Evolutionary conservation across 2,329 filamentous ascomycete genomes (phyloP).

Genomic region (Talaromyces sp.): DNA sequence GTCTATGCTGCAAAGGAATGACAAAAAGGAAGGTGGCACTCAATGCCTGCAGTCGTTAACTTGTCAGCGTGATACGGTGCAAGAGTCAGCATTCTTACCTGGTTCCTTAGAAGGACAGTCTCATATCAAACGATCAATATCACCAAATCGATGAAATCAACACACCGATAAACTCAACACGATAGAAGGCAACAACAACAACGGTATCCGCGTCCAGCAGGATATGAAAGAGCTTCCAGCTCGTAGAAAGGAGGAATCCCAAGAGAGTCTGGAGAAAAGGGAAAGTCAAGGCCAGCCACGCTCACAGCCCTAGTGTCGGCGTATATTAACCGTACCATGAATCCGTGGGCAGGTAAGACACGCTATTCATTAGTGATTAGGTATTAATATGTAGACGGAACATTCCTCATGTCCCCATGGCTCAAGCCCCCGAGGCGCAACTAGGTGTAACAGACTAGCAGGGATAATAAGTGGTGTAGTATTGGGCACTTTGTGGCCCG

Average conservation of each 20-base stretch:
- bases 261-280: slow-evolving; percentile 2
- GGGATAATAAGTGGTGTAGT: neutral
- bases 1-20: slow-evolving; percentile 15
- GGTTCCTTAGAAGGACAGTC: neutral
- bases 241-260: slow-evolving; percentile 13
- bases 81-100: slow-evolving; percentile 10
- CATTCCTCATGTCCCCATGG: slow-evolving; percentile 1
- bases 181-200: neutral
- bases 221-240: slow-evolving; percentile 20
- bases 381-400: slow-evolving; percentile 4
- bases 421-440: neutral
- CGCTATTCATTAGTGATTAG: slow-evolving; percentile 12
- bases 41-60: slow-evolving; percentile 17
- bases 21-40: slow-evolving; percentile 17
- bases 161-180: neutral
- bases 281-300: slow-evolving; percentile 5
- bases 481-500: neutral
- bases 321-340: slow-evolving; percentile 11
- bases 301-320: neutral
- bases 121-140: slow-evolving; percentile 9
- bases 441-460: slow-evolving; percentile 18
- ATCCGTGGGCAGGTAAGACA: neutral
- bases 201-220: slow-evolving; percentile 15
- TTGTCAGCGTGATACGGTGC: neutral
- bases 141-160: neutral